Evolutionary conservation across 257 asterid genomes (phyloP), one percentile per base, ranked within the genome.

Genomic region (Solanum tarijense): DNA sequence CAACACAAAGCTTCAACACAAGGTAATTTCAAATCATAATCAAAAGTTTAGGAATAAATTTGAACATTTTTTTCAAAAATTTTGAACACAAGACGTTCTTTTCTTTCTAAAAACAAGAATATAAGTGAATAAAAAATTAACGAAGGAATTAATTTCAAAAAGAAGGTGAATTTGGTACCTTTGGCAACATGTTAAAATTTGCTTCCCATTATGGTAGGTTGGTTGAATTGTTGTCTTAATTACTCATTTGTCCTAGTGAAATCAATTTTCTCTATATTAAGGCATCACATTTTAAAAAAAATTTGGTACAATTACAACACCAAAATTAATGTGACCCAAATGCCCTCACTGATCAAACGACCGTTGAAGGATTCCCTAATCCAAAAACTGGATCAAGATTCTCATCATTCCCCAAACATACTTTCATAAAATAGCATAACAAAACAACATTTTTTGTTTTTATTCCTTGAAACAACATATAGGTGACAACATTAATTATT

Each of bases 321-420:
- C 62, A 52, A 48, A 48, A 48, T 16, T 48, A 48, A 14, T 48
- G 60, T 48, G 60, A 48, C 60, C 62, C 62, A 52, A 52, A 5
- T 52, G 62, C 62, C 62, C 23, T 52, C 62, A 52, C 62, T 16
- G 62, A 52, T 52, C 62, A 52, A 60, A 81, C 34, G 87, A 88
- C 93, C 93, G 90, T 92, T 91, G 14, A 72, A 52, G 25, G 74
- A 38, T 74, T 89, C 90, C 89, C 73, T 38, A 82, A 91, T 89
- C 94, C 92, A 92, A 89, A 66, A 81, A 29, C 7, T 58, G 86
- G 89, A 91, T 92, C 92, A 89, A 90, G 94, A 92, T 91, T 91
- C 93, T 76, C 46, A 72, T 46, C 46, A 69, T 69, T 84, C 35
- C 46, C 38, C 27, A 55, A 84, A 69, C 46, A 46, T 69, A 68